Base-by-base conservation (phyloP, 257 asterid species). In the Vinca minor region DNA sequence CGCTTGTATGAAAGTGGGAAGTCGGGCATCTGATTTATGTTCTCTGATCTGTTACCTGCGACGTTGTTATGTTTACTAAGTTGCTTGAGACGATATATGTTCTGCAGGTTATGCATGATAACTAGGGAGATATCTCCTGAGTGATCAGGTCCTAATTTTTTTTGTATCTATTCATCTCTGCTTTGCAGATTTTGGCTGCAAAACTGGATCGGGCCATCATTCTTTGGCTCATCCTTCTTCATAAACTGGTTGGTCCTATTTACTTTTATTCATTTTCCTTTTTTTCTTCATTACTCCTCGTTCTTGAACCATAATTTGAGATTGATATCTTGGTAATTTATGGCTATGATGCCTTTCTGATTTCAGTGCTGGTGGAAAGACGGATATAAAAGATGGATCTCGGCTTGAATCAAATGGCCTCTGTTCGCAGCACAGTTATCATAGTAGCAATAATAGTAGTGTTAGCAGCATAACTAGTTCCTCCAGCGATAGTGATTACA, bases 201-300 rank as follows among this genome's bases (percentile, higher is more conserved):
- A 72, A 93, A 89, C 63, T 93, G 97, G 99, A 91, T 84, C 59
- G 95, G 99, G 13, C 95, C 95, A 34, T 84, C 99, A n/a, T 74
- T 87, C 63, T 79, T 84, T 64, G 84, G 82, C 64, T 83, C 97
- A 64, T 87, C 97, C 72, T 83, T 87, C 61, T 76, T 83, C 74
- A 80, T 84, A 84, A 85, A 87, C 71, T 73, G 99, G 99, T 89
- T 74, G 76, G 96, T 63, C 74, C 72, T 56, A 28, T 35, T 66
- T 58, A 18, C 56, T 62, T 44, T 20, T 58, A 55, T 57, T 58
- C 28, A 21, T 36, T 70, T 12, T 59, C 57, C 66, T 52, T 59
- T 17, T 59, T 38, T 61, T 49, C 34, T 8, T 38, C 58, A 41
- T 20, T 54, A 32, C 32, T 20, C 36, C 39, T 14, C 32, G 68